A percentile compares a stretch with the other conserved stretches of the same genome.
Conservation (phyloP, 1,284 basidiomycete genomes). For the Schizophyllum commune region DNA sequence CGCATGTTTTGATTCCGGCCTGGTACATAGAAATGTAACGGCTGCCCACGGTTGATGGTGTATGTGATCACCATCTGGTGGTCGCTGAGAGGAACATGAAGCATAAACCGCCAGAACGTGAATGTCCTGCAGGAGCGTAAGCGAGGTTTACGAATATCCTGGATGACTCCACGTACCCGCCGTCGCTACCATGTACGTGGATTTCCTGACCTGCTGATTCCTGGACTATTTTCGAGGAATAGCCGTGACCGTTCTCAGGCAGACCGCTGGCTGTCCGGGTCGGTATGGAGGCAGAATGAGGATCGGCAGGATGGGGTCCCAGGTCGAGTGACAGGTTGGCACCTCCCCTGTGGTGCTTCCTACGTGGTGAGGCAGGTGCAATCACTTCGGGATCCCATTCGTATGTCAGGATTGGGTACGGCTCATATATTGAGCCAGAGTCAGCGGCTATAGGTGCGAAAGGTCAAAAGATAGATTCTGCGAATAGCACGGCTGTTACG, state of each 20-base stretch:
- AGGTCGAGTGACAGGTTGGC: slow-evolving; percentile 42
- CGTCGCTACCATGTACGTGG: slow-evolving; percentile 67
- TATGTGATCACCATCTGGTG: slow-evolving; percentile 80
- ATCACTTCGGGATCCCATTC: slow-evolving; percentile 61
- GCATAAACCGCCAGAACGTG: slow-evolving; percentile 93
- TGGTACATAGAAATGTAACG: slow-evolving; percentile 81
- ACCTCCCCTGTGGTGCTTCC: slow-evolving; percentile 1
- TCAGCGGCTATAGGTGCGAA: slow-evolving; percentile 50
- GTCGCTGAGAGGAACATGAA: slow-evolving; percentile 71
- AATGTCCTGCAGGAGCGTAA: slow-evolving; percentile 50
- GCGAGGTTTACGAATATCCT: no score
- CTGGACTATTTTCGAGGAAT: slow-evolving; percentile 20
- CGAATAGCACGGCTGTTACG: slow-evolving; percentile 23
- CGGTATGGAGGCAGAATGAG: slow-evolving; percentile 37
- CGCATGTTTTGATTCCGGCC: slow-evolving; percentile 81
- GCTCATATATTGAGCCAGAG: slow-evolving; percentile 73
- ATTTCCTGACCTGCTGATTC: slow-evolving; percentile 64
- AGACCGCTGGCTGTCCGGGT: slow-evolving; percentile 7
- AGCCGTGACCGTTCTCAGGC: slow-evolving; percentile 9
- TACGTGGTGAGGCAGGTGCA: slow-evolving; percentile 7
- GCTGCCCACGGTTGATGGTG: slow-evolving; percentile 70
- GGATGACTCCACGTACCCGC: no score
- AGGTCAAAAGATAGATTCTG: neutral
- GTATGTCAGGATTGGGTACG: slow-evolving; percentile 69
- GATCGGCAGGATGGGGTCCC: slow-evolving; percentile 67